Base-by-base conservation (phyloP, 805 yeast genomes). In the Alloascoidea hylecoeti region DNA sequence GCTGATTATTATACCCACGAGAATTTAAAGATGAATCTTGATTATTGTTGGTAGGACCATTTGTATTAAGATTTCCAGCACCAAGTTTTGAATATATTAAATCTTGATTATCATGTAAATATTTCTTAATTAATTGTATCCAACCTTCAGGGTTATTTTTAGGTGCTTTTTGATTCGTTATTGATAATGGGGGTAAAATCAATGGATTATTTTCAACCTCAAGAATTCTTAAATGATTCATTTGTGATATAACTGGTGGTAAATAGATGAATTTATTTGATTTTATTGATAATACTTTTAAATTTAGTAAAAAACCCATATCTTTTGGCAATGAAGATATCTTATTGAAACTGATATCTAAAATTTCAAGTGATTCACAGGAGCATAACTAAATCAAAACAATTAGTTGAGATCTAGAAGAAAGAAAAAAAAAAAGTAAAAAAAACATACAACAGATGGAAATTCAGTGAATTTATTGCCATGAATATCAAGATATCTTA, bases 401-500 rank as follows among this genome's bases (percentile, higher is more conserved):
- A 15, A 16, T n/a, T 34, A 5, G 16, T 4, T 15, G 16, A 16
- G 16, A n/a, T 14, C 16, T 33, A 33, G 15, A 14, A 14, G 17
- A 6, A 17, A 17, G 6, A 15, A 17, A 14, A 34, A 6, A 14
- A 15, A 6, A 34, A 17, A 34, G 15, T n/a, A 34, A 72, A 47
- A 4, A 63, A 49, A 23, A n/a, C 30, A 23, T 23, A 23, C 30
- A 1, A 56, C 53, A 2, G 47, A 52, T 0, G 94, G 86, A 35
- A 82, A 64, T 35, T 57, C 61, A 2, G 60, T 45, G 38, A 83
- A 63, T 35, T 57, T 51, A 51, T 83, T 83, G 41, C 64, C 61
- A 50, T 81, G 80, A 35, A 83, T 55, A 52, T 82, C 89, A 40
- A 83, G 56, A 44, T 75, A 78, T 39, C 71, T 61, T 38, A 81